Percentiles rank a stretch among this genome's conserved stretches.
phyloP scores from a whole-genome alignment of 2,329 filamentous ascomycete genomes.

The Plectosphaerella plurivora region DNA sequence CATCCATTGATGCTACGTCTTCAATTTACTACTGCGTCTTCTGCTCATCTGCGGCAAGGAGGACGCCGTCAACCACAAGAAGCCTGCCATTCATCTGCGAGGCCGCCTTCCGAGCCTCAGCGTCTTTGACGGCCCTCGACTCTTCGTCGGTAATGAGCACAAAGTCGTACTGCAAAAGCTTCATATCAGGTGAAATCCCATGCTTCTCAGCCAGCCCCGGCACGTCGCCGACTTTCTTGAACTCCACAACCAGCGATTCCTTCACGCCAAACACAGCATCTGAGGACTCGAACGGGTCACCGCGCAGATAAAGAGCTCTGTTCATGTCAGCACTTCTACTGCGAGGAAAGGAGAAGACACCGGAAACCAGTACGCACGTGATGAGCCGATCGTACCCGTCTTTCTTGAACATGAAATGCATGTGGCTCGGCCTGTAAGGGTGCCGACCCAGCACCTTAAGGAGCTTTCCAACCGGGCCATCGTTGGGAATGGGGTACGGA shows the following conservation, averaged over 20 bases:
- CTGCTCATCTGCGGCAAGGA: too few species aligned
- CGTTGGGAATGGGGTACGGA: slow-evolving; percentile 76
- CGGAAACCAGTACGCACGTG: background rate
- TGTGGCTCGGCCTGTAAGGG: slow-evolving; percentile 9
- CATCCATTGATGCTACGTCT: too few species aligned
- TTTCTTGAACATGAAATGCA: background rate
- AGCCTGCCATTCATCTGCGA: too few species aligned
- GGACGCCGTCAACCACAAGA: too few species aligned
- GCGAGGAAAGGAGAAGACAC: too few species aligned
- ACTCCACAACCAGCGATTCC: slow-evolving; percentile 3
- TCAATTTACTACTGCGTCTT: too few species aligned
- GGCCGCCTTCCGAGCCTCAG: too few species aligned
- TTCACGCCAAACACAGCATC: slow-evolving; percentile 6
- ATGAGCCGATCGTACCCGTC: background rate
- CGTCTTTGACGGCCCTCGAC: background rate
- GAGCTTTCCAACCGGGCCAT: slow-evolving; percentile 75
- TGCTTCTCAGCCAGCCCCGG: slow-evolving; percentile 3
- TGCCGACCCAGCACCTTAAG: slow-evolving; percentile 61
- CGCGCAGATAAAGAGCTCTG: slow-evolving; percentile 3
- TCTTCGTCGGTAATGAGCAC: background rate
- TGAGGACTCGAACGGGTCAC: slow-evolving; percentile 2
- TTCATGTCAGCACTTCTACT: too few species aligned
- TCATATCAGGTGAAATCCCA: background rate
- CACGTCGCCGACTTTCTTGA: background rate
- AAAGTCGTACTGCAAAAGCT: slow-evolving; percentile 6